Conservation (phyloP, 495 filamentous ascomycete genomes). For the Hypoxylon perforatum region DNA sequence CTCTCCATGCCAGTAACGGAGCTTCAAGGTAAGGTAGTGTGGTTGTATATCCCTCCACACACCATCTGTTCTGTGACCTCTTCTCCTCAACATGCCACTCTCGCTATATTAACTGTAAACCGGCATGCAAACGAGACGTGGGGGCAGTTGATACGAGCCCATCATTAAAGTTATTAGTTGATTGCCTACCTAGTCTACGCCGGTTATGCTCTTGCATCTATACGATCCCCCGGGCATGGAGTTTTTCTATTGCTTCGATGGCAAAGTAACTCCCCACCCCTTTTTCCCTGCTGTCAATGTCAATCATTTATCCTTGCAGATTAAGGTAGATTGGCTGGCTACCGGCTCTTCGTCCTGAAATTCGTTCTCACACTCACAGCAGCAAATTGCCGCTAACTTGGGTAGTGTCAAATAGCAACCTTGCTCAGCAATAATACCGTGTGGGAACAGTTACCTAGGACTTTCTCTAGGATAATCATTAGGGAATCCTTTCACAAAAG, state of each 20-base stretch:
- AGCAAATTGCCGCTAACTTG: neutral
- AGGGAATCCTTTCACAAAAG: no score
- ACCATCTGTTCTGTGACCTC: neutral
- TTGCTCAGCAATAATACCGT: no score
- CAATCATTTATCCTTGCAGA: slow-evolving; percentile 3
- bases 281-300: neutral
- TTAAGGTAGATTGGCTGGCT: slow-evolving; percentile 6
- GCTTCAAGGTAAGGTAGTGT: neutral
- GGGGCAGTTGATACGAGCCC: neutral
- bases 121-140: slow-evolving; percentile 1
- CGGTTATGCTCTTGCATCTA: slow-evolving; percentile 4
- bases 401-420: no score
- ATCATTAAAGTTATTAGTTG: neutral
- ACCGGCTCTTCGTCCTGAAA: neutral
- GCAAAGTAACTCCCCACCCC: neutral
- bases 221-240: neutral
- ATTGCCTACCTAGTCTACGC: neutral
- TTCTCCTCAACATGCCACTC: neutral
- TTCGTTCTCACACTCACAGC: neutral
- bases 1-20: neutral
- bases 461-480: no score
- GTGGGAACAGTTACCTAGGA: no score
- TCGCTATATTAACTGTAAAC: slow-evolving; percentile 20
- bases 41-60: neutral
- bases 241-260: neutral